Base-by-base conservation (phyloP, 139 green algal genomes). In the Asterochloris erici region DNA sequence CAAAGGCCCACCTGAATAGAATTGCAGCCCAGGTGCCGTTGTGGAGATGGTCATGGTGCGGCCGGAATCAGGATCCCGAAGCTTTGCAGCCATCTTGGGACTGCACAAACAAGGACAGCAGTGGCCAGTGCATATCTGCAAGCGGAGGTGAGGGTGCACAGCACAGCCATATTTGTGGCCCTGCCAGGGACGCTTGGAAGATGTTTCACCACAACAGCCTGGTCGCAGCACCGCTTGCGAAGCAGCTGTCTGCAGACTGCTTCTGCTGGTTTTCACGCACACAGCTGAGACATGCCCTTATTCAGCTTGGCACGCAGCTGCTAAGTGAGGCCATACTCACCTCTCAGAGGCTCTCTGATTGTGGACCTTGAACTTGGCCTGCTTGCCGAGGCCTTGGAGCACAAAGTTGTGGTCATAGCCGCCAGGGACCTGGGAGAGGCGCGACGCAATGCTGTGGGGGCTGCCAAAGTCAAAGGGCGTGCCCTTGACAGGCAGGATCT, bases 361-460 rank as follows among this genome's bases (percentile, higher is more conserved):
- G 74, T 87, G 84, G 68, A 74, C 75, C 60, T 87, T 86, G 76
- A 90, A 87, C 19, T 87, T 87, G 17, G 89, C 90, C 66, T 92
- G 69, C 17, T 84, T 74, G 13, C 87, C 90, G 82, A 93, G 78
- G 14, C 85, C 89, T 79, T 91, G 91, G 24, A 98, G 86, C 78
- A 97, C 95, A 66, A 89, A 96, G 88, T 98, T 98, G 90, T 98
- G 94, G 83, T 98, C 96, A 79, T 97, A 98, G n/a, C 96, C 95
- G 17, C 90, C 86, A 13, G 81, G 70, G 38, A 90, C 87, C 79
- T 92, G 64, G 6, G 78, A 68, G 17, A 95, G 91, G 68, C 88
- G 84, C 73, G 88, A 80, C 0, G 91, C 91, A 47, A 95, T 84
- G 0, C 47, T 61, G 28, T 93, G 87, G 9, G 81, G 23, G 10